Evolutionary conservation across 2,329 filamentous ascomycete genomes (phyloP).

Genomic region (Hymenoscyphus occultus): DNA sequence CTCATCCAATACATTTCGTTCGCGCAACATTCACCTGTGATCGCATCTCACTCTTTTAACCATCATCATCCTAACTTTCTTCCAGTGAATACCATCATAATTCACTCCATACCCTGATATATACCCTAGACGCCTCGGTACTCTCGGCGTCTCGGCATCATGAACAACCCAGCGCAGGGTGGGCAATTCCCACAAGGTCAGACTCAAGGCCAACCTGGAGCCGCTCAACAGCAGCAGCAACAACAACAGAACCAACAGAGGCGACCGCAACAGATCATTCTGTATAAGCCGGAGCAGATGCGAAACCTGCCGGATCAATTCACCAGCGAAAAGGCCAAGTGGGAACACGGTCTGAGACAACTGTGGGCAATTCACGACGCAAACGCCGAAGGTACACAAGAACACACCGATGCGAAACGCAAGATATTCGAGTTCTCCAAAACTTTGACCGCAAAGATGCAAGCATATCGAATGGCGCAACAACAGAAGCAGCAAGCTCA

Average conservation of each 20-base stretch:
- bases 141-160: slow-evolving; percentile 15
- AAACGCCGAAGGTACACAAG: slow-evolving; percentile 46
- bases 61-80: neutral
- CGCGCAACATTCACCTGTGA: neutral
- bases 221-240: slow-evolving; percentile 17
- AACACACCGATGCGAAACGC: slow-evolving; percentile 50
- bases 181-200: slow-evolving; percentile 22
- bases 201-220: slow-evolving; percentile 29
- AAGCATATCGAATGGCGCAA: slow-evolving; percentile 31
- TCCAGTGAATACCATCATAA: neutral
- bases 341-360: slow-evolving; percentile 52
- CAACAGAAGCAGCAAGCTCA: slow-evolving; percentile 17
- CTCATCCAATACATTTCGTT: neutral
- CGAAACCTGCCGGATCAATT: slow-evolving; percentile 38
- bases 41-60: slow-evolving; percentile 1
- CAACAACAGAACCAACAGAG: slow-evolving; percentile 23
- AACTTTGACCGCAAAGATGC: slow-evolving; percentile 53
- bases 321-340: slow-evolving; percentile 55
- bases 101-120: neutral
- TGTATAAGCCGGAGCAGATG: slow-evolving; percentile 36
- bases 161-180: slow-evolving; percentile 31
- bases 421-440: slow-evolving; percentile 61
- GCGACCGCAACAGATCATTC: slow-evolving; percentile 21
- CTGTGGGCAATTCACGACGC: slow-evolving; percentile 53
- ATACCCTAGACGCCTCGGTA: too few relatives aligned